These are phyloP conservation scores for Iberis pinnata DNA, from an alignment of 345 rosid genomes.

Conservation along the genomic window DNA sequence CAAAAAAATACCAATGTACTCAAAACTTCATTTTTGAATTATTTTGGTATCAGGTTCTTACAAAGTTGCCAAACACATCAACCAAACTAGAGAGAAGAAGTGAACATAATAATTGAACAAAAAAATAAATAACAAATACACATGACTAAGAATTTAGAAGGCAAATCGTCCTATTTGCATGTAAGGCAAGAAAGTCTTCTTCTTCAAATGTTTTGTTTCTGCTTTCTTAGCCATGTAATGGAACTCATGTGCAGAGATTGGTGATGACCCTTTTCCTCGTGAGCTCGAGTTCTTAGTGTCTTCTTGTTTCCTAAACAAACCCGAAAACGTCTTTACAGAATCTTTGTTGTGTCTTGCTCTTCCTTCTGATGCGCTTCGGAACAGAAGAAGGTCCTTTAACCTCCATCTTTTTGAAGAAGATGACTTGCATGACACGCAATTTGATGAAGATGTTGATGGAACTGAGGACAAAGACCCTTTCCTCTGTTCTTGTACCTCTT, in stretches of 20 bases:
- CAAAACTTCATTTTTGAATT: too few species aligned
- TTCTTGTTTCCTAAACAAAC: constrained; percentile 48
- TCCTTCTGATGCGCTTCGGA: constrained; percentile 90
- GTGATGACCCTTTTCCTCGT: constrained; percentile 29
- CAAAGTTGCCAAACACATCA: too few species aligned
- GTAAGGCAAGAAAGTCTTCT: constrained; percentile 86
- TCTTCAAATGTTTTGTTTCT: constrained; percentile 60
- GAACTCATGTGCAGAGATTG: constrained; percentile 73
- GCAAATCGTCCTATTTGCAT: constrained; percentile 79
- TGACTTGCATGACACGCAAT: constrained; percentile 24
- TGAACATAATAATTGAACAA: too few species aligned
- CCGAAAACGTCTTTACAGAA: constrained; percentile 38
- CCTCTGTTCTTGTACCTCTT: constrained; percentile 27
- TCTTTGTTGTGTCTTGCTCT: constrained; percentile 57
- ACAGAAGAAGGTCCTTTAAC: constrained; percentile 59
- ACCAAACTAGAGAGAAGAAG: too few species aligned
- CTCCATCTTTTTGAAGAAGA: constrained; percentile 75
- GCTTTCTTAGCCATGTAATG: constrained; percentile 81
- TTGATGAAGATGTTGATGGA: constrained; percentile 29
- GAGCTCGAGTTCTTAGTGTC: constrained; percentile 48
- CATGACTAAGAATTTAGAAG: constrained; percentile 21
- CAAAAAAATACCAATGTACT: too few species aligned
- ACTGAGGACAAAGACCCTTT: constrained; percentile 20
- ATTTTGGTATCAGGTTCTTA: too few species aligned
- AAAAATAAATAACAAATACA: background rate